These are phyloP conservation scores for Rhodotorula glutinis DNA, from an alignment of 1,284 basidiomycete species.

Conservation along the genomic window DNA sequence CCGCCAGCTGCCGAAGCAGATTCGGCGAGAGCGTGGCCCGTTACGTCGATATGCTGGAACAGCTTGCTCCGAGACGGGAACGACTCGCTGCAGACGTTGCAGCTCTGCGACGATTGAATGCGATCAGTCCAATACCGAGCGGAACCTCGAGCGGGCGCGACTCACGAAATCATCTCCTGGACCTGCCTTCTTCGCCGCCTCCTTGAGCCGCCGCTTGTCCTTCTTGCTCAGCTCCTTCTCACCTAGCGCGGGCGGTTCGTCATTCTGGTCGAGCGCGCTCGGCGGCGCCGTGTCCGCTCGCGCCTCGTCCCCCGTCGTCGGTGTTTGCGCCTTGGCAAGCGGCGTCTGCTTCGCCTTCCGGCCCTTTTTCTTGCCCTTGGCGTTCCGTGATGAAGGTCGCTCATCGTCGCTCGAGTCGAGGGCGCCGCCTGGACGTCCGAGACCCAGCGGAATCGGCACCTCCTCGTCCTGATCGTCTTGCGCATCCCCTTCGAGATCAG, in stretches of 20 bases:
- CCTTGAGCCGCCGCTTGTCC: slow-evolving; percentile 72
- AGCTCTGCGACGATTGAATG: too few relatives aligned
- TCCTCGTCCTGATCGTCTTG: slow-evolving; percentile 35
- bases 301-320: too few relatives aligned
- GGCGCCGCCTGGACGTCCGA: too few relatives aligned
- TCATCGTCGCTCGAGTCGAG: too few relatives aligned
- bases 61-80: slow-evolving; percentile 75
- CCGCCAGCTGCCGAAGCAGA: slow-evolving; percentile 14
- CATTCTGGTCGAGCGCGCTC: slow-evolving; percentile 17
- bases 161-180: slow-evolving; percentile 33
- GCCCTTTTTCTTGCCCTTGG: too few relatives aligned
- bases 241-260: slow-evolving; percentile 40
- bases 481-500: not conserved
- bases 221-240: slow-evolving; percentile 61
- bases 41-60: slow-evolving; percentile 69
- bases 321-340: too few relatives aligned
- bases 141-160: not conserved
- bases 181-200: slow-evolving; percentile 68
- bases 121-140: too few relatives aligned
- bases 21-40: slow-evolving; percentile 66
- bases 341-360: too few relatives aligned
- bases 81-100: slow-evolving; percentile 65
- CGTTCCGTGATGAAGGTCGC: too few relatives aligned
- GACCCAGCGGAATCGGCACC: too few relatives aligned
- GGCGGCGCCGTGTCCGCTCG: too few relatives aligned